phyloP scores from a whole-genome alignment of 2,329 filamentous ascomycete genomes.

The Aspergillus flavus region DNA sequence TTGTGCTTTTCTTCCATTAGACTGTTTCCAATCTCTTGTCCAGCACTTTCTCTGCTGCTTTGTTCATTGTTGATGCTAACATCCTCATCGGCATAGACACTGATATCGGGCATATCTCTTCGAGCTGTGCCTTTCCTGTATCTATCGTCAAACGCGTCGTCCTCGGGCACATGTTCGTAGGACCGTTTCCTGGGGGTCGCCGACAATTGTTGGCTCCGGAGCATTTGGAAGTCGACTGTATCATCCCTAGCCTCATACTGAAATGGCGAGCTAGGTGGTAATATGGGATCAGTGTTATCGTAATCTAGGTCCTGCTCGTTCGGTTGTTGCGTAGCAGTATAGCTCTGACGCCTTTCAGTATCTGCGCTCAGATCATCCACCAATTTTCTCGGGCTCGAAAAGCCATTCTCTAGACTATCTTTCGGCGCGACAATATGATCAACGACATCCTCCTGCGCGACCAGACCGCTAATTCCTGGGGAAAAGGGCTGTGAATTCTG shows the following conservation, averaged over 20 bases:
- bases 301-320: conserved; percentile 21
- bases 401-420: conserved; percentile 24
- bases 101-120: conserved; percentile 25
- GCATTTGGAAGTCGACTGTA: conserved; percentile 35
- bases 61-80: conserved; percentile 25
- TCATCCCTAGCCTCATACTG: conserved; percentile 35
- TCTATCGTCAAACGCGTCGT: conserved; percentile 21
- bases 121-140: conserved; percentile 31
- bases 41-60: conserved; percentile 12
- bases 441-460: conserved; percentile 18
- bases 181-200: conserved; percentile 27
- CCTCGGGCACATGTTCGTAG: conserved; percentile 24
- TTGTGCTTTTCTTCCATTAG: conserved; percentile 42
- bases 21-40: conserved; percentile 35
- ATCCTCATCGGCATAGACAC: conserved; percentile 33
- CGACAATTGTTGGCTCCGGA: conserved; percentile 19
- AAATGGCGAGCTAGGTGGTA: conserved; percentile 42
- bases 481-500: conserved; percentile 44
- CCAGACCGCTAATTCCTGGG: conserved; percentile 22
- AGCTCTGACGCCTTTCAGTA: conserved; percentile 14
- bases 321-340: conserved; percentile 21
- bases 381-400: conserved; percentile 33
- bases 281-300: conserved; percentile 25
- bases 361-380: conserved; percentile 19
- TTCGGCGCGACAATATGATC: conserved; percentile 21